Conservation (phyloP, 140 eudicot genomes). For the Oenanthe javanica region DNA sequence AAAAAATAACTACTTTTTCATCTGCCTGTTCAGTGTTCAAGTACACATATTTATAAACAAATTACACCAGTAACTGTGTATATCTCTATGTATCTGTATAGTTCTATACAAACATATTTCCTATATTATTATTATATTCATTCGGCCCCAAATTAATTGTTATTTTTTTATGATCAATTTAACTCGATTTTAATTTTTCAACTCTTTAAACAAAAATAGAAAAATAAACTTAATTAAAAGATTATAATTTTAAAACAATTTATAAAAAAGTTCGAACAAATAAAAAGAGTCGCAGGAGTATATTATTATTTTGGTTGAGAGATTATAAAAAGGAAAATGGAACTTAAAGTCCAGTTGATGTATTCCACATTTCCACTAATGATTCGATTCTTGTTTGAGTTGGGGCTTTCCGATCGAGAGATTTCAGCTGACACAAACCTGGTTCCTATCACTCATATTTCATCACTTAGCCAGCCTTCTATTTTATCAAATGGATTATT, state of each 20-base stretch:
- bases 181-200: too few species aligned
- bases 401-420: slow-evolving; percentile 14
- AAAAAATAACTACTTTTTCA: slow-evolving; percentile 10
- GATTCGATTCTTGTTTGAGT: slow-evolving; percentile 17
- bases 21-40: slow-evolving; percentile 12
- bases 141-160: too few species aligned
- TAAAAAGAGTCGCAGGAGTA: too few species aligned
- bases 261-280: too few species aligned
- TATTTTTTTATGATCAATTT: too few species aligned
- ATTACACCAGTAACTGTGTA: not conserved
- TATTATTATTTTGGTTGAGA: not conserved
- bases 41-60: slow-evolving; percentile 17
- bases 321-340: not conserved
- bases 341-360: slow-evolving; percentile 11
- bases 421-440: slow-evolving; percentile 10
- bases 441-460: not conserved
- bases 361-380: slow-evolving; percentile 13
- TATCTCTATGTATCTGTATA: not conserved
- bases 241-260: too few species aligned
- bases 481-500: too few species aligned
- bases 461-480: too few species aligned
- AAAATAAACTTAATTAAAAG: too few species aligned
- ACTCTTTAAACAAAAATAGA: too few species aligned
- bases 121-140: too few species aligned
- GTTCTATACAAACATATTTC: not conserved